These are phyloP conservation scores for Papiliotrema flavescens DNA, from an alignment of 1,284 basidiomycete genomes.

Conservation along the genomic window DNA sequence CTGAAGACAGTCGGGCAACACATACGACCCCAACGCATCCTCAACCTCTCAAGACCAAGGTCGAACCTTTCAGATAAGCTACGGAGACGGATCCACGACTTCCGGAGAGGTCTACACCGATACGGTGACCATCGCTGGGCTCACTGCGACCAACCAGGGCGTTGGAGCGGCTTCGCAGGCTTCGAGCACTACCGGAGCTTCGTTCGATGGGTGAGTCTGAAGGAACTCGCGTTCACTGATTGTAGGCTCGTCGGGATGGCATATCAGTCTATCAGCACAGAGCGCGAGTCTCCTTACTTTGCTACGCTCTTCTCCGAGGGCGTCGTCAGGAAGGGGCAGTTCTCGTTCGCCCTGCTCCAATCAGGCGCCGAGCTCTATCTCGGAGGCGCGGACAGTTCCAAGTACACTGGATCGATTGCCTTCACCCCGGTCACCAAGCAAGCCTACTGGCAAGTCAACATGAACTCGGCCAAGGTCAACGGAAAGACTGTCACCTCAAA, in stretches of 20 bases:
- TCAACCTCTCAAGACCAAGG: background rate
- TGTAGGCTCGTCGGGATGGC: background rate
- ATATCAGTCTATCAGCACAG: background rate
- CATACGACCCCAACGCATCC: background rate
- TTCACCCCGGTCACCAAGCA: background rate
- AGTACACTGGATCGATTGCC: background rate
- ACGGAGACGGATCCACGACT: background rate
- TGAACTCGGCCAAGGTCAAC: background rate
- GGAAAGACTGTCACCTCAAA: background rate
- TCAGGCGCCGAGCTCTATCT: background rate
- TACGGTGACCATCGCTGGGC: background rate
- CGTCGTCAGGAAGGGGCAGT: background rate
- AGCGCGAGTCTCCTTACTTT: background rate
- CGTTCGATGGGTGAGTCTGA: background rate
- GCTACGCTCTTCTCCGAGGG: background rate
- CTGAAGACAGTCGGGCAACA: no score
- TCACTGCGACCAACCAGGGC: background rate
- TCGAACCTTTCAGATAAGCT: background rate
- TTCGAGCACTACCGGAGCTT: background rate
- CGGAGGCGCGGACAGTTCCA: background rate
- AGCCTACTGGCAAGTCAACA: background rate
- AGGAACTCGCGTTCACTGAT: background rate
- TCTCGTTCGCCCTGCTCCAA: background rate
- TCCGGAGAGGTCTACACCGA: background rate
- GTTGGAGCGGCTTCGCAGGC: background rate